Base-by-base conservation (phyloP, 2,329 filamentous ascomycete species). In the Stagonosporopsis vannaccii region DNA sequence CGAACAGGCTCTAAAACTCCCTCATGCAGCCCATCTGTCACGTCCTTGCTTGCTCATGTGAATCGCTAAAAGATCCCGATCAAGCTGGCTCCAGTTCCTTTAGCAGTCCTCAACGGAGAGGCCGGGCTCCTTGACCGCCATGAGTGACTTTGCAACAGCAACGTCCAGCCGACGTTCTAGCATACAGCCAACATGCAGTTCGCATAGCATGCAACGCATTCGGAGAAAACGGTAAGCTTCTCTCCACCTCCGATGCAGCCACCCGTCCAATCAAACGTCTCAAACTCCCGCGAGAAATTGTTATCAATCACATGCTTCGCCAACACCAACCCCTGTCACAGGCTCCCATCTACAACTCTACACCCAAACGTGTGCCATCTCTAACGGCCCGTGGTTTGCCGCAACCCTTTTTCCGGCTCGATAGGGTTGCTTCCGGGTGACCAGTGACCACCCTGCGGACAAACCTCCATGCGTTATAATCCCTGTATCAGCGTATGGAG, bases 171-270 rank as follows among this genome's bases (percentile, higher is more conserved):
- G 15, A 25, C 15, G 2, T 1, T 32, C 7, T 28, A 19, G 19
- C 15, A 30, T 20, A 20, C 20, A 37, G 32, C 17, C 25, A 22
- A 23, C 17, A 40, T 12, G 25, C 36, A 41, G 36, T 35, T 37
- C 39, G 46, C 41, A 56, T 37, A 42, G 40, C 26, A 9, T 36
- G 35, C 22, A 32, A 50, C 46, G 35, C 42, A 23, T 41, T 17
- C 32, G 41, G 41, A 46, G 17, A 30, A 42, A 30, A 41, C 23
- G 33, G 53, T 25, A 26, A 37, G 20, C 15, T 17, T 43, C 33
- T 50, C 53, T 51, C 53, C 53, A 56, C 53, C 28, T 42, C 46
- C 46, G 47, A 47, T 33, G 47, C 53, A 43, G 47, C 42, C 47
- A 43, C 36, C 53, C 47, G 46, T 56, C 53, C 53, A 51, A 47